These are phyloP conservation scores for Pythium coloratum DNA, from an alignment of 352 stramenopile species.

Conservation along the genomic window DNA sequence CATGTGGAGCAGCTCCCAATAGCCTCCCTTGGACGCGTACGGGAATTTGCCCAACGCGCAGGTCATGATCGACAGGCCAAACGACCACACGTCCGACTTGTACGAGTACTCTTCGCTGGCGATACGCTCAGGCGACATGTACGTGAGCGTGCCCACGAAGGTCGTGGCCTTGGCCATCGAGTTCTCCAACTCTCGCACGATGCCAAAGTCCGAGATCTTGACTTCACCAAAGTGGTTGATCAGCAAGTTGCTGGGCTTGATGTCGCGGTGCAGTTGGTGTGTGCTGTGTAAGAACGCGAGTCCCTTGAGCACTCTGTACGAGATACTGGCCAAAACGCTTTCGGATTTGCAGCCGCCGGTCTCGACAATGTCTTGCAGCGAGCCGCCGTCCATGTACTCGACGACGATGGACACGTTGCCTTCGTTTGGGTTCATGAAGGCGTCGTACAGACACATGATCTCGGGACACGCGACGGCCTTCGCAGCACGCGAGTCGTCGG, in stretches of 20 bases:
- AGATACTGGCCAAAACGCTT: constrained; percentile 88
- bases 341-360: constrained; percentile 86
- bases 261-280: constrained; percentile 92
- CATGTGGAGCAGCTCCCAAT: constrained; percentile 90
- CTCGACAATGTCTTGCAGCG: constrained; percentile 92
- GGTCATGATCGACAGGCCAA: constrained; percentile 88
- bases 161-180: constrained; percentile 86
- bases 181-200: constrained; percentile 85
- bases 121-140: constrained; percentile 95
- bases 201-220: constrained; percentile 89
- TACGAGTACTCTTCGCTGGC: constrained; percentile 87
- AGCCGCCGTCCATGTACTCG: constrained; percentile 96
- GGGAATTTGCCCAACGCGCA: constrained; percentile 88
- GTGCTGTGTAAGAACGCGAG: constrained; percentile 89
- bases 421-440: constrained; percentile 92
- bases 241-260: constrained; percentile 94
- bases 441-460: constrained; percentile 93
- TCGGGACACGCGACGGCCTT: constrained; percentile 69
- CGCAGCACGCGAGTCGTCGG: constrained; percentile 43
- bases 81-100: constrained; percentile 88
- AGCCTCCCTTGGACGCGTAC: constrained; percentile 83
- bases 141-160: constrained; percentile 92
- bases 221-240: constrained; percentile 91
- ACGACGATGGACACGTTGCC: constrained; percentile 93
- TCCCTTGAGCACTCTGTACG: constrained; percentile 82